Conservation (phyloP, 805 yeast species). For the Barnettozyma botsteinii region DNA sequence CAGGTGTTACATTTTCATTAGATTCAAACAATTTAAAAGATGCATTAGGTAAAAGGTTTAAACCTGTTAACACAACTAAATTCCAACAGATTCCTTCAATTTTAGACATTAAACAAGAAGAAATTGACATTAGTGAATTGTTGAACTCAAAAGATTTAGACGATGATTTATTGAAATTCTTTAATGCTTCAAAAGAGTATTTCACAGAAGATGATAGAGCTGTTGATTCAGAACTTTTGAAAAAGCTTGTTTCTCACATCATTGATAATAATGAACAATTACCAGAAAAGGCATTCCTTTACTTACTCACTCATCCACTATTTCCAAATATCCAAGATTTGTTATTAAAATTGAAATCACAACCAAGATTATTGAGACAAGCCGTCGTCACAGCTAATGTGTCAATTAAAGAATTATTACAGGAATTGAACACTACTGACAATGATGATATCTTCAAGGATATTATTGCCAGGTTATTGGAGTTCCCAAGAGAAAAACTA, state of each 20-base stretch:
- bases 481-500: conserved; percentile 43
- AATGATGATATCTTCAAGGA: conserved; percentile 65
- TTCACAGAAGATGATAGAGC: conserved; percentile 63
- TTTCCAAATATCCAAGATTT: conserved; percentile 66
- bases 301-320: conserved; percentile 80
- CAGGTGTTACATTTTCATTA: conserved; percentile 40
- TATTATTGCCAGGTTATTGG: conserved; percentile 56
- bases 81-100: conserved; percentile 23
- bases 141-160: conserved; percentile 27
- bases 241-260: conserved; percentile 37
- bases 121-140: conserved; percentile 19
- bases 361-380: conserved; percentile 68
- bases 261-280: conserved; percentile 25
- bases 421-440: conserved; percentile 49
- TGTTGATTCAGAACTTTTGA: conserved; percentile 54
- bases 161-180: conserved; percentile 25
- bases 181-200: conserved; percentile 37
- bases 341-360: conserved; percentile 43
- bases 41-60: conserved; percentile 55
- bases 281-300: conserved; percentile 52
- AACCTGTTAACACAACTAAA: conserved; percentile 12
- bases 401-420: conserved; percentile 55
- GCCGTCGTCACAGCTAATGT: conserved; percentile 75
- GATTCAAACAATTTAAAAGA: conserved; percentile 67
- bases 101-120: conserved; percentile 19